A percentile compares a stretch with the other conserved stretches of the same genome.
These are phyloP conservation scores for Gentiana macrophylla DNA, from an alignment of 257 asterid species.

Conservation along the genomic window DNA sequence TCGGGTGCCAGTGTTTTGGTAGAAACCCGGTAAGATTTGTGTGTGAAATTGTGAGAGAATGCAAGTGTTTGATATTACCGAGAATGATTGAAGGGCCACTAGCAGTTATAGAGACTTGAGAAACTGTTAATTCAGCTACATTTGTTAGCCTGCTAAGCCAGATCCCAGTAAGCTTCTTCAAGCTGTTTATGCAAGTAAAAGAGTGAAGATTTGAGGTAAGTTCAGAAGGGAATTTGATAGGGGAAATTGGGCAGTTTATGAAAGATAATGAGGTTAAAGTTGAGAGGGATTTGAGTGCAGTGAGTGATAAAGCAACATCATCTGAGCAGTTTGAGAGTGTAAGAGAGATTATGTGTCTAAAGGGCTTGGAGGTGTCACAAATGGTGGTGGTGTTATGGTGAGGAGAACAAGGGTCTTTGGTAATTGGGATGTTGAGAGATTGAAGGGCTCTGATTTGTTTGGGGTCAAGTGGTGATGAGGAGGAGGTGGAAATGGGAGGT, in stretches of 20 bases:
- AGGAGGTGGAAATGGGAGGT: slow-evolving; percentile 15
- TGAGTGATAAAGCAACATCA: slow-evolving; percentile 48
- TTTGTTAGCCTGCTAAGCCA: slow-evolving; percentile 57
- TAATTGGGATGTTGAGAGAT: slow-evolving; percentile 57
- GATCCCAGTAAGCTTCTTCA: slow-evolving; percentile 56
- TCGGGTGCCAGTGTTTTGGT: slow-evolving; percentile 63
- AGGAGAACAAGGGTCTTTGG: slow-evolving; percentile 63
- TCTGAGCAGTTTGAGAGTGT: slow-evolving; percentile 76
- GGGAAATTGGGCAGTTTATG: slow-evolving; percentile 67
- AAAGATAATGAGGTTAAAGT: slow-evolving; percentile 51
- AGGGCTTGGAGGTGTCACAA: slow-evolving; percentile 68
- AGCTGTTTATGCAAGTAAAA: slow-evolving; percentile 66
- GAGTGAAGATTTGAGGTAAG: slow-evolving; percentile 47
- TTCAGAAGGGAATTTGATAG: slow-evolving; percentile 55
- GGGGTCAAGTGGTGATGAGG: slow-evolving; percentile 71
- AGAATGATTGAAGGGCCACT: slow-evolving; percentile 60
- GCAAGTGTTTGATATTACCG: slow-evolving; percentile 30
- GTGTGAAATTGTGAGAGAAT: slow-evolving; percentile 45
- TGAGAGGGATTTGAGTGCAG: slow-evolving; percentile 70
- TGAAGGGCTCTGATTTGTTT: slow-evolving; percentile 71
- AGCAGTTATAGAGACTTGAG: slow-evolving; percentile 36
- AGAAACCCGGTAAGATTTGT: slow-evolving; percentile 59
- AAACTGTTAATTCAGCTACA: slow-evolving; percentile 47
- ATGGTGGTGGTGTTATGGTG: slow-evolving; percentile 36
- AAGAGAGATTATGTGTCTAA: slow-evolving; percentile 74